phyloP scores from a whole-genome alignment of 257 asterid genomes.

The Primulina tabacum region DNA sequence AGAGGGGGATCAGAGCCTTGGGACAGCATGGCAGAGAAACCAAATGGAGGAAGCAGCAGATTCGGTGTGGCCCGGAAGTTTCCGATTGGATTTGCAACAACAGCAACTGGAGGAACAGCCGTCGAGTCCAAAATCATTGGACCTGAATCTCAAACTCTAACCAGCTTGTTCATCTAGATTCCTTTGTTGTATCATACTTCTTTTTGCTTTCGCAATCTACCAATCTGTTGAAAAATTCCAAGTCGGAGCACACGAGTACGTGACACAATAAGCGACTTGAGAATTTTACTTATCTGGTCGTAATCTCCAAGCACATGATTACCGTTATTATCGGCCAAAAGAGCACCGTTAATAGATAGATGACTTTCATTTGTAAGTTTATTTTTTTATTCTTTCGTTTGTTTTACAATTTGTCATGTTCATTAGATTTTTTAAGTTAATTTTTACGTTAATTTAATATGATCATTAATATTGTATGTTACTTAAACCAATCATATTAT shows the following conservation, averaged over 20 bases:
- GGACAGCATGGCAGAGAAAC: constrained; percentile 32
- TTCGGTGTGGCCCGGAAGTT: constrained; percentile 70
- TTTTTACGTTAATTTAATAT: too few species aligned
- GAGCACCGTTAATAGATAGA: too few species aligned
- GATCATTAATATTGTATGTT: too few species aligned
- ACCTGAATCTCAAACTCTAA: constrained; percentile 73
- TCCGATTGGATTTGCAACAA: constrained; percentile 35
- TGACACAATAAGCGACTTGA: not conserved
- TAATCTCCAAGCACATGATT: not conserved
- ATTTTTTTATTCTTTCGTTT: too few species aligned
- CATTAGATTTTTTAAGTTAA: too few species aligned
- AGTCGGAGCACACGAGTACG: not conserved
- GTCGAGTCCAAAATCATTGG: constrained; percentile 37
- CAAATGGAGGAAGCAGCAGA: constrained; percentile 2
- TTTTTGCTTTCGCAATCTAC: not conserved
- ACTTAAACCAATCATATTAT: too few species aligned
- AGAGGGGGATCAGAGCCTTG: constrained; percentile 42
- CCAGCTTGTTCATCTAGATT: not conserved
- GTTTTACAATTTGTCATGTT: too few species aligned
- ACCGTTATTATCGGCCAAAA: not conserved
- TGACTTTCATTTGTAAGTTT: too few species aligned
- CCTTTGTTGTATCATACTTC: not conserved
- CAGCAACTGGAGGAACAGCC: constrained; percentile 27
- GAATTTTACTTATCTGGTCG: not conserved
- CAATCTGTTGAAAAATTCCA: not conserved